These are phyloP conservation scores for Tuber indicum DNA, from an alignment of 495 filamentous ascomycete genomes.

Conservation along the genomic window DNA sequence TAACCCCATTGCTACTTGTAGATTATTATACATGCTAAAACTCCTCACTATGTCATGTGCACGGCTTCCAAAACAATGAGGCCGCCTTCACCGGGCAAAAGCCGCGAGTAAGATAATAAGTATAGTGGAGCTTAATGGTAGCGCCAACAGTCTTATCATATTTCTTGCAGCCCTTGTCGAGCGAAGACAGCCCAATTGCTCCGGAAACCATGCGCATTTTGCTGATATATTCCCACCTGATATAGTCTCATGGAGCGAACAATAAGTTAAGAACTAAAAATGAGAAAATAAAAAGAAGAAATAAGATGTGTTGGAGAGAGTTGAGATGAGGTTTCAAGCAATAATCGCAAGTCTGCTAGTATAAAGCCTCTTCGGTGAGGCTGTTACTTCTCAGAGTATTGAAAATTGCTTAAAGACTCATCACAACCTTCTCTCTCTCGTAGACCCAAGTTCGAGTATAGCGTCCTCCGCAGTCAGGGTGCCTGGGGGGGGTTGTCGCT, in stretches of 20 bases:
- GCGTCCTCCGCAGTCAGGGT: neutral
- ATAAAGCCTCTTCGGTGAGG: neutral
- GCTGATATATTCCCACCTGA: neutral
- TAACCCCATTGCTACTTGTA: neutral
- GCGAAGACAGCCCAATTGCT: neutral
- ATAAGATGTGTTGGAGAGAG: neutral
- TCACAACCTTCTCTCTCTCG: neutral
- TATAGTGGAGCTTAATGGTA: neutral
- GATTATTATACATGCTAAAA: neutral
- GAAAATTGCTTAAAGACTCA: conserved; percentile 4
- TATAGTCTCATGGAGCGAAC: neutral
- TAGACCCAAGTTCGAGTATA: neutral
- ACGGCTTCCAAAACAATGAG: neutral
- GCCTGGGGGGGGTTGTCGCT: neutral
- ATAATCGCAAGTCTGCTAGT: conserved; percentile 2
- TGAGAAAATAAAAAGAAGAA: neutral
- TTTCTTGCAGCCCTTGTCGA: neutral
- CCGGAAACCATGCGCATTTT: neutral
- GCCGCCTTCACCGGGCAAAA: neutral
- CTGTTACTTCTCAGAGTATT: neutral
- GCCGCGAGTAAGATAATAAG: neutral
- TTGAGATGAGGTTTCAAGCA: neutral
- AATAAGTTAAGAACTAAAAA: neutral
- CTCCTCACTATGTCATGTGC: neutral
- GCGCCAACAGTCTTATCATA: neutral